Evolutionary conservation across 2,329 filamentous ascomycete genomes (phyloP).

Genomic region (Davidsoniella eucalypti): DNA sequence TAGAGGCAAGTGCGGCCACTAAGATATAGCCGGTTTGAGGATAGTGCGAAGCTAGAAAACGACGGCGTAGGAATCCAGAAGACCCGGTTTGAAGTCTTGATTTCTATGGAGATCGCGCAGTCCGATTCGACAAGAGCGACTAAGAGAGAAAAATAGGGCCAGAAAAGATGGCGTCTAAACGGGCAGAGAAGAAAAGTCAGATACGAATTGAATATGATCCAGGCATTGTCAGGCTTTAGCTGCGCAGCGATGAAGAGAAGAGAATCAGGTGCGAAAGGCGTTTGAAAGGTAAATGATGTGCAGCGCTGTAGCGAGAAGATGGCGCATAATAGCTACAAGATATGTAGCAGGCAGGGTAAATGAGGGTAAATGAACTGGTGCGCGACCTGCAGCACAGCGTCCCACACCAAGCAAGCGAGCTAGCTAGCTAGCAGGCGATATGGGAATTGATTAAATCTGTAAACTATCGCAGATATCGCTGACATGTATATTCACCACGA

Average conservation of each 20-base stretch:
- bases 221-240: neutral
- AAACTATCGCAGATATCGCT: too few species aligned
- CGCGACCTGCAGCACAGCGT: too few species aligned
- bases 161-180: neutral
- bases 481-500: too few species aligned
- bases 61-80: neutral
- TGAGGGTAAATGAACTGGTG: neutral
- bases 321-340: neutral
- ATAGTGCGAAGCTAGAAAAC: slow-evolving; percentile 10
- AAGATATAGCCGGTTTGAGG: neutral
- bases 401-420: too few species aligned
- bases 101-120: slow-evolving; percentile 6
- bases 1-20: slow-evolving; percentile 5
- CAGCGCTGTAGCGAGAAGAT: neutral
- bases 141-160: neutral
- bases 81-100: neutral
- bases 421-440: too few species aligned
- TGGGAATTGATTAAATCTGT: too few species aligned
- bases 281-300: neutral
- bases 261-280: neutral
- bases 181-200: too few species aligned
- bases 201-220: too few species aligned
- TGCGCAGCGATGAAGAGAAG: neutral
- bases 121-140: neutral
- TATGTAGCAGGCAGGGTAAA: neutral